Evolutionary conservation across 495 filamentous ascomycete genomes (phyloP).

Genomic region (Astrothelium subdiscretum): DNA sequence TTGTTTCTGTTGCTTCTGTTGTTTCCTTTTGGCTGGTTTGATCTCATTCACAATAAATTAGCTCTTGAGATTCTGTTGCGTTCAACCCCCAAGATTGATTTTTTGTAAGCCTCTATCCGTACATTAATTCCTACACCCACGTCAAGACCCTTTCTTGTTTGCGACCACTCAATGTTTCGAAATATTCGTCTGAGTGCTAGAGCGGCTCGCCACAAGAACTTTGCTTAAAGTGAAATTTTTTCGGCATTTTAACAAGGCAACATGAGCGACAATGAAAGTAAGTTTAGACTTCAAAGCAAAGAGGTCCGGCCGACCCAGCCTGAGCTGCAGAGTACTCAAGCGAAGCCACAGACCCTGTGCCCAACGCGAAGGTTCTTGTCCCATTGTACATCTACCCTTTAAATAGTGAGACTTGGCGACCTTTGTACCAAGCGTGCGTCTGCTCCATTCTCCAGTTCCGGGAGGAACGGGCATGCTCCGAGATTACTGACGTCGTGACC

Average conservation of each 20-base stretch:
- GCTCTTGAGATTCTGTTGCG: not conserved
- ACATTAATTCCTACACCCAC: too few species aligned
- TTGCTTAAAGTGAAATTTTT: not conserved
- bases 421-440: conserved; percentile 5
- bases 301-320: not conserved
- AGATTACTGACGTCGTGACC: not conserved
- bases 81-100: not conserved
- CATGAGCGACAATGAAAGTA: too few species aligned
- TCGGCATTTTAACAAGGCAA: not conserved
- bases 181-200: not conserved
- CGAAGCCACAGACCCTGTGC: not conserved
- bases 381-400: conserved; percentile 9
- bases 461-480: not conserved
- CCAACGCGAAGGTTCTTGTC: conserved; percentile 1
- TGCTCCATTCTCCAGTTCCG: not conserved
- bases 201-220: not conserved
- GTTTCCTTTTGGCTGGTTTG: too few species aligned
- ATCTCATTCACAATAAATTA: not conserved
- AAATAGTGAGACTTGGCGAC: conserved; percentile 6
- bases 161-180: not conserved
- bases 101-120: not conserved
- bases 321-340: not conserved
- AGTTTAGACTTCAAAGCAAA: too few species aligned
- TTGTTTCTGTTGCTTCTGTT: not conserved
- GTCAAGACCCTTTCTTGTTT: not conserved